Base-by-base conservation (phyloP, 805 yeast species). In the Pichia rugopelliculosa region DNA sequence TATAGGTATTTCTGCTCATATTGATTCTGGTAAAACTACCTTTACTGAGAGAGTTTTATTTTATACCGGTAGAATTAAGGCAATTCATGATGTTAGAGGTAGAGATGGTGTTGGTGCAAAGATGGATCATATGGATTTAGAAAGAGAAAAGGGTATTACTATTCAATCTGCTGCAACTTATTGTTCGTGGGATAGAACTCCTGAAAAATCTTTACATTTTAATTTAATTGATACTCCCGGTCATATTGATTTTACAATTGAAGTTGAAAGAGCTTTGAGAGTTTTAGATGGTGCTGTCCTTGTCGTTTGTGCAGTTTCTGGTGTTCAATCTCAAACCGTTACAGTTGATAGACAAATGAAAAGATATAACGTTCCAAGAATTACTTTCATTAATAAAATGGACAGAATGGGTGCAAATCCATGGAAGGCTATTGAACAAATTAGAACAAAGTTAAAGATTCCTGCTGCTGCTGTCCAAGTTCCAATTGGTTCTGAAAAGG, bases 341-440 rank as follows among this genome's bases (percentile, higher is more conserved):
- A 93, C 99, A 37, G 99, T 93, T 41, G 99, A 93, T 67, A 84
- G 99, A 64, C 99, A 93, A 72, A 93, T 93, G 99, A 82, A 96
- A 60, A 83, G 99, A 65, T 93, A 93, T 70, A 89, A 93, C 63
- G 96, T 93, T 61, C 99, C 99, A 46, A 79, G 99, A 62, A 77
- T 93, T 45, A 91, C 99, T 10, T 93, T 93, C 62, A 86, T 93
- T 68, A 93, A 93, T 72, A 93, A 93, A 73, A 90, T 93, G 97
- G 99, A 93, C 69, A 82, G 99, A 66, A 87, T 93, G 96, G 99
- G 99, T 56, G 87, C 99, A 47, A 83, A 93, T 68, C 99, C 99
- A 21, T 93, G 95, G 84, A 79, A 77, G 54, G 96, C 95, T 49
- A 85, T 93, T 59, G 95, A 87, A 49, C 98, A 91, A 71, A 77